These are phyloP conservation scores for Diaporthe nobilis DNA, from an alignment of 2,329 filamentous ascomycete genomes.

Conservation along the genomic window DNA sequence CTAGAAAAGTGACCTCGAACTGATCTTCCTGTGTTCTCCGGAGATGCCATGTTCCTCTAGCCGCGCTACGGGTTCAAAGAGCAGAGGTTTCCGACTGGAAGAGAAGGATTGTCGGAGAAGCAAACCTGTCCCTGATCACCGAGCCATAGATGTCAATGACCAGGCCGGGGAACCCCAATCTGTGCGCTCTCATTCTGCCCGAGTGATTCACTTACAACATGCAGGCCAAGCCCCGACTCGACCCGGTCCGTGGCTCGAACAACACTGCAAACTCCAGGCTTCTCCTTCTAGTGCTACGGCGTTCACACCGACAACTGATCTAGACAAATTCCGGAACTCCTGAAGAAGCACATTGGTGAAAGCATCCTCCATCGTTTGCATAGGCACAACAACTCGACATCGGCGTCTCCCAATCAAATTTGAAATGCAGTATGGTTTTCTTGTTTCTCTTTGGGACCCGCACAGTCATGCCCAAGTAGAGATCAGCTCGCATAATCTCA, in stretches of 20 bases:
- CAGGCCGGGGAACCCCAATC: constrained; percentile 1
- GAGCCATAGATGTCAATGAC: too few relatives aligned
- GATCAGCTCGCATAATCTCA: not conserved
- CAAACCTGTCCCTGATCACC: not conserved
- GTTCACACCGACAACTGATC: too few relatives aligned
- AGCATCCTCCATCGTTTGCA: not conserved
- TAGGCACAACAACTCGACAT: not conserved
- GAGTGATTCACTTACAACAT: not conserved
- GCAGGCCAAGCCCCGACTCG: constrained; percentile 2
- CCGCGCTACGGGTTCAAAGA: not conserved
- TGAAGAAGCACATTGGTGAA: not conserved
- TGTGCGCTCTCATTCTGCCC: not conserved
- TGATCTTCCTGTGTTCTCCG: not conserved
- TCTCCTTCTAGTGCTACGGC: too few relatives aligned
- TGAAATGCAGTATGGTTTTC: not conserved
- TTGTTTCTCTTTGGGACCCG: not conserved
- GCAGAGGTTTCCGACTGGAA: not conserved
- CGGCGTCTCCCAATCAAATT: not conserved
- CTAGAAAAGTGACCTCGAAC: not conserved
- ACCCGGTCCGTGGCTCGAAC: not conserved
- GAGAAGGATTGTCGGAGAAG: not conserved
- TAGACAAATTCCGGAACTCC: not conserved
- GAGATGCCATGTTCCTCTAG: too few relatives aligned
- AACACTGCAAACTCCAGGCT: not conserved
- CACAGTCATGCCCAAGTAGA: not conserved